Percentiles rank a stretch among this genome's conserved stretches.
phyloP scores from a whole-genome alignment of 2,329 filamentous ascomycete species.

The Xenoacremonium recifei region DNA sequence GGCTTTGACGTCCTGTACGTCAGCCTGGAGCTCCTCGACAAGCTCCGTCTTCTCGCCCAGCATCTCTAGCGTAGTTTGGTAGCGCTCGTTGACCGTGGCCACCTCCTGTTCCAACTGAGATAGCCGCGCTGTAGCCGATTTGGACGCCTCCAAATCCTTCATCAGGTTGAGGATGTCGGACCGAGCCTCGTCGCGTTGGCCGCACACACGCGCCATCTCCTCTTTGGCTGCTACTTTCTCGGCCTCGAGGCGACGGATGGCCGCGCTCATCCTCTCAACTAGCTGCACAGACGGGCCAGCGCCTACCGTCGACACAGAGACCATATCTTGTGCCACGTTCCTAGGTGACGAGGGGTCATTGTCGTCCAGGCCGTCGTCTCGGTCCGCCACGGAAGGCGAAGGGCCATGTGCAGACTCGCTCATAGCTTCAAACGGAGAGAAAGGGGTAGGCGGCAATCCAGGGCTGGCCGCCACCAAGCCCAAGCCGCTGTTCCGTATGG shows the following conservation, averaged over 20 bases:
- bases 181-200: constrained; percentile 90
- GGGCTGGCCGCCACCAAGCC: constrained; percentile 38
- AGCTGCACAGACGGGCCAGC: constrained; percentile 92
- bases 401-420: constrained; percentile 35
- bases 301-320: constrained; percentile 84
- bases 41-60: constrained; percentile 95
- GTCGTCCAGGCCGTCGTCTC: constrained; percentile 53
- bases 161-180: constrained; percentile 87
- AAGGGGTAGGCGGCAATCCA: constrained; percentile 37
- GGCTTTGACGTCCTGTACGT: constrained; percentile 89
- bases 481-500: constrained; percentile 39
- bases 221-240: constrained; percentile 89
- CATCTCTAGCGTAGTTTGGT: constrained; percentile 91
- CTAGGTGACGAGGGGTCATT: constrained; percentile 56
- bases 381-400: constrained; percentile 39
- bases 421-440: constrained; percentile 45
- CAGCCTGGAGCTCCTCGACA: constrained; percentile 85
- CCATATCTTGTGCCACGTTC: constrained; percentile 76
- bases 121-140: constrained; percentile 58
- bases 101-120: constrained; percentile 67
- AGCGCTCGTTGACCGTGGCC: constrained; percentile 68
- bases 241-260: constrained; percentile 84
- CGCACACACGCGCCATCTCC: constrained; percentile 74
- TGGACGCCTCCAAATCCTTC: constrained; percentile 76
- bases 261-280: constrained; percentile 92